Percentiles rank a stretch among this genome's conserved stretches.
These are phyloP conservation scores for Huntiella savannae DNA, from an alignment of 2,329 filamentous ascomycete genomes.

Conservation along the genomic window DNA sequence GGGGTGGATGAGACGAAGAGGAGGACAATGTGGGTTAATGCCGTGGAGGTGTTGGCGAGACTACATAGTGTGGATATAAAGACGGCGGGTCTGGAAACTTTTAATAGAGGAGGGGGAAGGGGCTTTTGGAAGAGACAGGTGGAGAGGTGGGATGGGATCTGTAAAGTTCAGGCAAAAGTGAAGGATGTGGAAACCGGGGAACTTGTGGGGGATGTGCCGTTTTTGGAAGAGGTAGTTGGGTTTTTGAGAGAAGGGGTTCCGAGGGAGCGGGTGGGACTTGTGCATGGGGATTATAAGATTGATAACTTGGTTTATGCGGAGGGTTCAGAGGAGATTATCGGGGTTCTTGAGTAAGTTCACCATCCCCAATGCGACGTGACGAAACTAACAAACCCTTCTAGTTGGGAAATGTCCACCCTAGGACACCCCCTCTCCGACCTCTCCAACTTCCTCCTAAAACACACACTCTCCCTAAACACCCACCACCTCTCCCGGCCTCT, in stretches of 20 bases:
- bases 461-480: constrained; percentile 20
- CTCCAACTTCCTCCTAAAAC: constrained; percentile 46
- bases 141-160: constrained; percentile 63
- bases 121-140: constrained; percentile 81
- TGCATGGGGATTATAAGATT: constrained; percentile 96
- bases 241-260: constrained; percentile 71
- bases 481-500: constrained; percentile 13
- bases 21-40: constrained; percentile 67
- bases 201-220: constrained; percentile 63
- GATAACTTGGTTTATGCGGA: constrained; percentile 81
- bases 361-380: neutral
- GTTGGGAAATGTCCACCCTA: constrained; percentile 95
- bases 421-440: constrained; percentile 91
- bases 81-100: constrained; percentile 48
- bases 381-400: constrained; percentile 16
- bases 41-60: constrained; percentile 63
- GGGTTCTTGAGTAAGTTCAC: constrained; percentile 56
- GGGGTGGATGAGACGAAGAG: constrained; percentile 46
- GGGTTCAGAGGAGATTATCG: constrained; percentile 72
- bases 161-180: constrained; percentile 54
- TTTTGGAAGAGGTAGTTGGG: constrained; percentile 58
- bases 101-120: constrained; percentile 47
- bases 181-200: constrained; percentile 58
- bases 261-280: constrained; percentile 54
- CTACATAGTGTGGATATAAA: constrained; percentile 58